Percentiles rank a stretch among this genome's conserved stretches.
Conservation (phyloP, 192 early-diverging fungal species). For the Coemansia sp. region DNA sequence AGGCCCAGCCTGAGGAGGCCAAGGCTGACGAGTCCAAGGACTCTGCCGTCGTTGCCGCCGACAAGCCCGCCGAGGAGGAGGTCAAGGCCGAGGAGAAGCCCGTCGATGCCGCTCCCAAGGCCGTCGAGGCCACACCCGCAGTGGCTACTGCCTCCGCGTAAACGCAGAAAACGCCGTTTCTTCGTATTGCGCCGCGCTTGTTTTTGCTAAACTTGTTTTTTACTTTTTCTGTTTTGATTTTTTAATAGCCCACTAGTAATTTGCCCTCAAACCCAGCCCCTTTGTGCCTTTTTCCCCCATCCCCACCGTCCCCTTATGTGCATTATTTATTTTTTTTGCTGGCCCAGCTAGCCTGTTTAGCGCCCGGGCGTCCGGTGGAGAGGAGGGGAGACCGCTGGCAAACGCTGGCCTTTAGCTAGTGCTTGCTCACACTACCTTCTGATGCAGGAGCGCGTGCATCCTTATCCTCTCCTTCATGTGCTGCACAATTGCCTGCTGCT, state of each 20-base stretch:
- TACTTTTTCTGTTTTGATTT: conserved; percentile 19
- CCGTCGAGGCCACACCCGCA: conserved; percentile 31
- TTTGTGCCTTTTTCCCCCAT: not conserved
- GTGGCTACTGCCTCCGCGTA: conserved; percentile 51
- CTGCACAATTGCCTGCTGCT: not conserved
- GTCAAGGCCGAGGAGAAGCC: conserved; percentile 16
- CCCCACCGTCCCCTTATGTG: conserved; percentile 4
- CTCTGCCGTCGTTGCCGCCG: conserved; percentile 32
- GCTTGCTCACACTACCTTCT: too few relatives aligned
- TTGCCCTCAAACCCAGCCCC: not conserved
- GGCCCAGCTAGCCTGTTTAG: too few relatives aligned
- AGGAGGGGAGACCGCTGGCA: too few relatives aligned
- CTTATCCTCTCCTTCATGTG: not conserved
- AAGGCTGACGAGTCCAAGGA: conserved; percentile 38
- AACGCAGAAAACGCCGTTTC: conserved; percentile 21
- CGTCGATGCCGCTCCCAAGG: conserved; percentile 23
- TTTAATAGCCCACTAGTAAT: conserved; percentile 10
- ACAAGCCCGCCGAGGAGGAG: conserved; percentile 12
- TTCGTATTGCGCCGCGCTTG: conserved; percentile 14
- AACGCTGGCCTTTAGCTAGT: too few relatives aligned
- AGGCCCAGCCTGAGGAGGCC: conserved; percentile 20
- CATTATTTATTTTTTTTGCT: too few relatives aligned
- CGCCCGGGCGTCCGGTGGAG: too few relatives aligned
- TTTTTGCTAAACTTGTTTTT: conserved; percentile 10
- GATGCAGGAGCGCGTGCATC: not conserved